Conservation (phyloP, 1,284 basidiomycete genomes). For the Volvariella surrecta region DNA sequence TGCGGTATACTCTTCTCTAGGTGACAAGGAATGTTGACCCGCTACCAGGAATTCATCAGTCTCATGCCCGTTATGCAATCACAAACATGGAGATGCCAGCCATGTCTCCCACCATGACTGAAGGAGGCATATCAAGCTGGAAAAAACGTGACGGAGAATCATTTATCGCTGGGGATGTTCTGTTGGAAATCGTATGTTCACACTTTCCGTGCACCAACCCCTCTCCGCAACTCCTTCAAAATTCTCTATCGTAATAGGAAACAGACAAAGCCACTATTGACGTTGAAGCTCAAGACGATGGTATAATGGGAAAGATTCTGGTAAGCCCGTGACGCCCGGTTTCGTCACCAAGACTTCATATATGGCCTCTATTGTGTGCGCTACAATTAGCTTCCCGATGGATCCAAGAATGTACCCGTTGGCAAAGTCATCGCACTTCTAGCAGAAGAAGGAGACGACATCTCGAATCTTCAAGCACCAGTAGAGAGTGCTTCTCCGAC, state of each 20-base stretch:
- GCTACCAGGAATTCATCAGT: slow-evolving; percentile 48
- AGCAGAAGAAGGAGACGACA: slow-evolving; percentile 95
- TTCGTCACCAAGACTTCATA: slow-evolving; percentile 1
- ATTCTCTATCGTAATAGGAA: slow-evolving; percentile 49
- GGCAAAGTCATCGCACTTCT: slow-evolving; percentile 87
- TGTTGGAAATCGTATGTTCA: slow-evolving; percentile 83
- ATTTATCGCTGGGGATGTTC: slow-evolving; percentile 82
- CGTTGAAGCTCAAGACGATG: slow-evolving; percentile 98
- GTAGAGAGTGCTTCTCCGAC: slow-evolving; percentile 43
- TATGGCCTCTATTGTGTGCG: too few relatives aligned
- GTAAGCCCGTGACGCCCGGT: slow-evolving; percentile 31
- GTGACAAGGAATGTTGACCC: not conserved
- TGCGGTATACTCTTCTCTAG: not conserved
- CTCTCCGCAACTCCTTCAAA: slow-evolving; percentile 4
- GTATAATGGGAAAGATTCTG: slow-evolving; percentile 88
- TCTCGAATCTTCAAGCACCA: slow-evolving; percentile 67
- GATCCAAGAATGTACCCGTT: slow-evolving; percentile 81
- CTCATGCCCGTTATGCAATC: slow-evolving; percentile 46
- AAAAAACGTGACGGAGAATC: slow-evolving; percentile 86
- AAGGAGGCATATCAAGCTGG: slow-evolving; percentile 91
- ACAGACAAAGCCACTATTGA: slow-evolving; percentile 99
- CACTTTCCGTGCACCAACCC: slow-evolving; percentile 4
- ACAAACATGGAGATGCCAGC: slow-evolving; percentile 83
- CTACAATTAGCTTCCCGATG: slow-evolving; percentile 67
- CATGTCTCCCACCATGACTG: slow-evolving; percentile 99